Base-by-base conservation (phyloP, 2,329 filamentous ascomycete species). In the Ceratocystis diversiconidia region DNA sequence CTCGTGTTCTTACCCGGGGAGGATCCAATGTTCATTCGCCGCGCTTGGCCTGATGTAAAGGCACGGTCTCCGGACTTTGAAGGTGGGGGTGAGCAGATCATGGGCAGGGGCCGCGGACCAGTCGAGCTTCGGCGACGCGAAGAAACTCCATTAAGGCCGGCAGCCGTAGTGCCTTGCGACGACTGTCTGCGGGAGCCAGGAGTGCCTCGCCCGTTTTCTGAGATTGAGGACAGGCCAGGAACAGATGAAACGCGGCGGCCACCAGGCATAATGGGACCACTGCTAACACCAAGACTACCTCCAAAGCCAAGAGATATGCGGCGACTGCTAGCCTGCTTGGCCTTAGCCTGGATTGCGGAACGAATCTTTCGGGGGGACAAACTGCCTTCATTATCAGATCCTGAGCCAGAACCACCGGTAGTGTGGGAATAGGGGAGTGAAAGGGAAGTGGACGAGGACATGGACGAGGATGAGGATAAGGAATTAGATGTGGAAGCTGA, bases 11-110 rank as follows among this genome's bases (percentile, higher is more conserved):
- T 50, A 28, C n/a, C 63, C n/a, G 63, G 63, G n/a, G 63, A 65
- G 22, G 63, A 65, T 44, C 78, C 76, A 66, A 84, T 72, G 69
- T 82, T 80, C 81, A 85, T 84, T 59, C 82, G 76, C 63, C 82
- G 74, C 25, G 81, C 82, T 70, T 85, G 82, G 1, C 80, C 81
- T 1, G 79, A 74, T 10, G 81, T 83, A 68, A 84, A 76, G 17
- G 71, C 68, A 62, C 72, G 74, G 19, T n/a, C 66, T 3, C 68
- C 66, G 10, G 70, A 17, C 65, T 62, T 52, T 28, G 55, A 70
- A 25, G 80, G 77, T 1, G 76, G 74, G 1, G 81, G 78, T 44
- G 80, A 80, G 72, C 80, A 83, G 43, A 75, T 72, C 70, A 84
- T 77, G 15, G 82, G 81, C 12, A 81, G 81, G 44, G 79, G 76